These are phyloP conservation scores for Mycena vulgaris DNA, from an alignment of 768 basidiomycete species.

Conservation along the genomic window DNA sequence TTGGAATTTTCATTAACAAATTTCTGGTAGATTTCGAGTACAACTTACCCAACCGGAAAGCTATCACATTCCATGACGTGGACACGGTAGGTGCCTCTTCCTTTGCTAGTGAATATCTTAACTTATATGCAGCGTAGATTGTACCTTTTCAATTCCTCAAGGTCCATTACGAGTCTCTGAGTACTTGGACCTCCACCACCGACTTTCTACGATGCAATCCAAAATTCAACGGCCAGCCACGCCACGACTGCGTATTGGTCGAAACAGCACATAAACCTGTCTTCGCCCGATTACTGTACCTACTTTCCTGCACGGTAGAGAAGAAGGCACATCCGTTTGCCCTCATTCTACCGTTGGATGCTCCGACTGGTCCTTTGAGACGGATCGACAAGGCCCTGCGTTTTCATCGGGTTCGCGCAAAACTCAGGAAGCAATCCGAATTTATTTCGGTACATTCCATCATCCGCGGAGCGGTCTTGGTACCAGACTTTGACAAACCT, in stretches of 20 bases:
- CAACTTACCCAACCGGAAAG: neutral
- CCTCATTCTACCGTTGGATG: neutral
- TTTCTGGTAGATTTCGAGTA: neutral
- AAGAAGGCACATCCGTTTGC: conserved; percentile 2
- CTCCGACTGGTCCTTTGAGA: neutral
- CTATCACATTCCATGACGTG: neutral
- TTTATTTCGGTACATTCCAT: neutral
- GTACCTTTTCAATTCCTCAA: neutral
- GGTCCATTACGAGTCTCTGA: too few relatives aligned
- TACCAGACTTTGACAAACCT: neutral
- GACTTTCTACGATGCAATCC: conserved; percentile 46
- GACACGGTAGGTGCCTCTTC: neutral
- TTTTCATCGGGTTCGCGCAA: neutral
- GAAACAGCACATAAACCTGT: neutral
- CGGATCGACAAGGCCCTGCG: neutral
- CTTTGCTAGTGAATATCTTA: too few relatives aligned
- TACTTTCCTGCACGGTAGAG: neutral
- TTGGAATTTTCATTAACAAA: neutral
- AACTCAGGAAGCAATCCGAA: neutral
- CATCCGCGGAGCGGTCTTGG: neutral
- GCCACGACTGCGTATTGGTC: conserved; percentile 27
- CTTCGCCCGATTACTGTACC: neutral
- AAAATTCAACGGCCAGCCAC: conserved; percentile 42
- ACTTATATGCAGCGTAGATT: neutral
- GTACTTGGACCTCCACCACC: too few relatives aligned